Base-by-base conservation (phyloP, 208 protist species). In the Naegleria gruberi region DNA sequence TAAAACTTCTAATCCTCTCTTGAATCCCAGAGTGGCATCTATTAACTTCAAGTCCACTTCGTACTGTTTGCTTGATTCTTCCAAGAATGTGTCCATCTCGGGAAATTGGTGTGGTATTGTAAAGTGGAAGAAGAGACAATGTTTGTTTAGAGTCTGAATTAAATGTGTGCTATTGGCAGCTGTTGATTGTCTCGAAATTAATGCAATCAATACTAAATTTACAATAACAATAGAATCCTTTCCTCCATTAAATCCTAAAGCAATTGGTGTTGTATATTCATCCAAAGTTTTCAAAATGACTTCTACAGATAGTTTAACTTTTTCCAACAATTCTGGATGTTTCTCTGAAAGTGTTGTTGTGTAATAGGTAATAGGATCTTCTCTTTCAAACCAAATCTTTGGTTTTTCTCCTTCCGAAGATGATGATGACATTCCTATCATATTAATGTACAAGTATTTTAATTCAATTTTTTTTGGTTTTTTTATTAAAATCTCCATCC, bases 201-300 rank as follows among this genome's bases (percentile, higher is more conserved):
- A 26, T 19, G 15, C 17, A 5, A 87, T 34, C 8, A 87, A 41
- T 41, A 87, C 12, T 42, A 87, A 41, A 55, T 87, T 87, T 4
- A 87, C 41, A 30, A 87, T 30, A 4, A 87, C 83, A 19, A 87
- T 34, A 55, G 83, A 87, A 37, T 87, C 83, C 55, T 87, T 87
- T 55, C 83, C 83, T 41, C 83, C 83, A 55, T 87, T 87, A 55
- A 41, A 87, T 41, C 83, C 83, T 10, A 87, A 17, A 5, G 41
- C 83, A 55, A 55, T 34, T 8, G 26, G 34, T 77, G 17, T 77
- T 23, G 34, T 41, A 37, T 87, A 87, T 51, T 19, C 55, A 37
- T 47, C 43, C 0, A 87, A 51, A 41, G 83, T 40, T 40, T 87
- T 34, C 19, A n/a, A 15, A 6, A 87, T 87, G 4, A 87, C 37